Conservation (phyloP, 1,139 yeast genomes). For the Kodamaea sp. region DNA sequence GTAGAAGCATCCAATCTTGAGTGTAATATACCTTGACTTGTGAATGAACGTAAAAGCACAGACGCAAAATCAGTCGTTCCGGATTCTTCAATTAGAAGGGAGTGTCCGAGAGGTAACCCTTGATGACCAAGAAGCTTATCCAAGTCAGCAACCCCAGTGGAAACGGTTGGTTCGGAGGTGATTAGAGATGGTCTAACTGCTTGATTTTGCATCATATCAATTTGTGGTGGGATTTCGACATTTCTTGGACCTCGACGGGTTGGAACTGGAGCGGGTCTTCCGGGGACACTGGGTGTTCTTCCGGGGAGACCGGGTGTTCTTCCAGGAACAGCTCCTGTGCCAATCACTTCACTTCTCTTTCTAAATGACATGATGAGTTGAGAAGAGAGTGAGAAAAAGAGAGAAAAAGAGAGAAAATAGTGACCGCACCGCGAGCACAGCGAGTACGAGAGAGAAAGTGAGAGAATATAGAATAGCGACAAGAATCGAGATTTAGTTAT, state of each 20-base stretch:
- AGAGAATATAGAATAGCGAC: too few relatives aligned
- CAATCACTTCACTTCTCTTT: conserved; percentile 61
- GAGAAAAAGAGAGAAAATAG: too few relatives aligned
- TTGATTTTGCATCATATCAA: conserved; percentile 33
- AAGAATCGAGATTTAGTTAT: too few relatives aligned
- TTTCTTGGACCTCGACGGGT: conserved; percentile 6
- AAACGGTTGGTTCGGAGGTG: conserved; percentile 70
- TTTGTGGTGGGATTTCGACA: conserved; percentile 3
- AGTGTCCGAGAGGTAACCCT: conserved; percentile 78
- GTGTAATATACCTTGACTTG: conserved; percentile 78
- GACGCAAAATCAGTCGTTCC: conserved; percentile 89
- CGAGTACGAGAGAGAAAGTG: too few relatives aligned
- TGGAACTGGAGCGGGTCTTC: conserved; percentile 10
- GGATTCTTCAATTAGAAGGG: conserved; percentile 72
- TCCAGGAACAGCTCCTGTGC: conserved; percentile 22
- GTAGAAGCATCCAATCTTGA: conserved; percentile 49
- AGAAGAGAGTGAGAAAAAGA: too few relatives aligned
- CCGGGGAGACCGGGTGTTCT: conserved; percentile 16
- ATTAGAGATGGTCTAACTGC: conserved; percentile 74
- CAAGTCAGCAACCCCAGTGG: conserved; percentile 73
- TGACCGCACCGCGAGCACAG: too few relatives aligned
- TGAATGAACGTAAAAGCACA: conserved; percentile 66
- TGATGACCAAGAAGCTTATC: conserved; percentile 76
- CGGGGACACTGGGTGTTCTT: conserved; percentile 12
- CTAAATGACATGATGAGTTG: conserved; percentile 56